These are phyloP conservation scores for Globisporangium alternatum DNA, from an alignment of 352 stramenopile genomes.

Conservation along the genomic window DNA sequence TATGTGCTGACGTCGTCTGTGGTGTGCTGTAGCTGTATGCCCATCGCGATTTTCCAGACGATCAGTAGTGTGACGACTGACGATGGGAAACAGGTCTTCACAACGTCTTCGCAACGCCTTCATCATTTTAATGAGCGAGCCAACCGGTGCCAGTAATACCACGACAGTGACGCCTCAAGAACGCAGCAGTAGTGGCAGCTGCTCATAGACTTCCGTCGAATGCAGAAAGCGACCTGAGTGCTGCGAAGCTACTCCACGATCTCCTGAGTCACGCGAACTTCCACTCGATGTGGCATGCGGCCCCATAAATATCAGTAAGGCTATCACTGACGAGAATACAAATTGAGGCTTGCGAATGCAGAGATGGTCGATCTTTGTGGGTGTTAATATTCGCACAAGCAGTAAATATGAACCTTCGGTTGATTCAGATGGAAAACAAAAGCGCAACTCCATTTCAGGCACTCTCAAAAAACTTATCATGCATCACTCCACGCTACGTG, in stretches of 20 bases:
- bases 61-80: constrained; percentile 2
- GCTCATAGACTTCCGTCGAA: constrained; percentile 28
- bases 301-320: neutral
- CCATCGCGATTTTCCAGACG: constrained; percentile 14
- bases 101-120: constrained; percentile 23
- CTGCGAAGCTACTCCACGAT: constrained; percentile 11
- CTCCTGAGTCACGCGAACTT: constrained; percentile 46
- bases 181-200: constrained; percentile 20
- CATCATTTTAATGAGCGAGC: constrained; percentile 19
- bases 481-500: neutral
- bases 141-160: neutral
- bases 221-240: constrained; percentile 22
- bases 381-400: neutral
- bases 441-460: neutral
- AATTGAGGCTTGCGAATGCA: neutral
- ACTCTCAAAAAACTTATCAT: neutral
- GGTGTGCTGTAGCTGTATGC: constrained; percentile 5
- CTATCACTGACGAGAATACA: too few relatives aligned
- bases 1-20: neutral
- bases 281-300: constrained; percentile 38
- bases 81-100: constrained; percentile 26
- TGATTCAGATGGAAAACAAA: neutral
- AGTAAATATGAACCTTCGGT: constrained; percentile 17
- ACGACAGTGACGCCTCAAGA: constrained; percentile 5
- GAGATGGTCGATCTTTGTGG: neutral